Evolutionary conservation across 1,284 basidiomycete genomes (phyloP).

Genomic region (Hypsizygus ulmarius): DNA sequence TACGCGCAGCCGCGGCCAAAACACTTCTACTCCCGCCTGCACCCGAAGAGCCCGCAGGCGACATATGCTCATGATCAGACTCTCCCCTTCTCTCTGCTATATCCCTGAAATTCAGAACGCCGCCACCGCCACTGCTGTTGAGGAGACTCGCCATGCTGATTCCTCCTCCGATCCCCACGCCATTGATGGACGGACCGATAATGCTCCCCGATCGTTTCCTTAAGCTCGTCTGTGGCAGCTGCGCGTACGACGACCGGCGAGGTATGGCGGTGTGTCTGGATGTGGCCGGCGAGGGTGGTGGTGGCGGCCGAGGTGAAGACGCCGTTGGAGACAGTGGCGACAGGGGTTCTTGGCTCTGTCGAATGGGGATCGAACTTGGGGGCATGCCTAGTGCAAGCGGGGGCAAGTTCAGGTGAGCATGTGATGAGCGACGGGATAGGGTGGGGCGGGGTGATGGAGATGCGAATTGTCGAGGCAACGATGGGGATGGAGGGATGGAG

Average conservation of each 20-base stretch:
- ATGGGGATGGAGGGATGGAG: not conserved
- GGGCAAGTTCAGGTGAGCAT: constrained; percentile 17
- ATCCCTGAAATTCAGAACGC: constrained; percentile 13
- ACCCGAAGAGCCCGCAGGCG: constrained; percentile 13
- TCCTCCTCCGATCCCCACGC: constrained; percentile 16
- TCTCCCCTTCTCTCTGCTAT: constrained; percentile 8
- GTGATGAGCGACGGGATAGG: constrained; percentile 19
- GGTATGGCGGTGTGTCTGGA: constrained; percentile 13
- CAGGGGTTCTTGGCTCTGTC: constrained; percentile 7
- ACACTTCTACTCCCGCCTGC: constrained; percentile 16
- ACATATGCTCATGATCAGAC: not conserved
- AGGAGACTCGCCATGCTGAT: constrained; percentile 15
- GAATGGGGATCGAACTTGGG: constrained; percentile 12
- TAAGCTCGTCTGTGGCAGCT: constrained; percentile 15
- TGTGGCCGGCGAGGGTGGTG: constrained; percentile 9
- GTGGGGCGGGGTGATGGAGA: constrained; percentile 6
- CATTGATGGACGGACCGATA: constrained; percentile 15
- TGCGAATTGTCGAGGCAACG: not conserved
- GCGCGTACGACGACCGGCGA: constrained; percentile 20
- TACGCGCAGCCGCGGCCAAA: constrained; percentile 32
- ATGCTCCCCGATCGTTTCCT: constrained; percentile 30
- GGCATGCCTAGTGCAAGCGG: constrained; percentile 4
- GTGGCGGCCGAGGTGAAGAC: constrained; percentile 6
- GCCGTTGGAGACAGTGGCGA: constrained; percentile 2
- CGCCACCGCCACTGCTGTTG: constrained; percentile 15